Evolutionary conservation across 2,329 filamentous ascomycete genomes (phyloP).

Genomic region (Tolypocladium pustulatum): DNA sequence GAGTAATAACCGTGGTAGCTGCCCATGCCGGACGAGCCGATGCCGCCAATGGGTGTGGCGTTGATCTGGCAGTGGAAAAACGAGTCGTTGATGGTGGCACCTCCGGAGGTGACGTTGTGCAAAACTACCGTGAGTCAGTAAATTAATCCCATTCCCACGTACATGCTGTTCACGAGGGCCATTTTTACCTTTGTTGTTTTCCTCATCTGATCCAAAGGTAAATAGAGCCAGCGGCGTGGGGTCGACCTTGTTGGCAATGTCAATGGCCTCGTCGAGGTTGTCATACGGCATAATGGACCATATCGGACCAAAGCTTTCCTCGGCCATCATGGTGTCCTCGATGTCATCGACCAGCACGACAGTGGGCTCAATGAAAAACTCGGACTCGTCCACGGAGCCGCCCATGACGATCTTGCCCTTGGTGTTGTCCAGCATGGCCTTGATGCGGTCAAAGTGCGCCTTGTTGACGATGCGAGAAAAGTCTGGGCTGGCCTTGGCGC

Average conservation of each 20-base stretch:
- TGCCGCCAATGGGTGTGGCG: constrained; percentile 36
- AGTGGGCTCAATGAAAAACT: constrained; percentile 83
- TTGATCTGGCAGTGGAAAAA: constrained; percentile 31
- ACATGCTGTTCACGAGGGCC: neutral
- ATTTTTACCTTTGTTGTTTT: constrained; percentile 62
- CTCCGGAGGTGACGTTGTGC: constrained; percentile 31
- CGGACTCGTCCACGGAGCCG: constrained; percentile 67
- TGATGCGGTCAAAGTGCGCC: constrained; percentile 69
- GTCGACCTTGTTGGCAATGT: constrained; percentile 69
- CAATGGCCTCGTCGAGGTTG: constrained; percentile 75
- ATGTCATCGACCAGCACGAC: constrained; percentile 71
- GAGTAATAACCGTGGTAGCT: constrained; percentile 38
- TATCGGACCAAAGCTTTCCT: constrained; percentile 91
- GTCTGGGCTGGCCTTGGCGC: constrained; percentile 67
- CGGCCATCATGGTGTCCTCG: constrained; percentile 62
- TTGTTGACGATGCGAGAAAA: constrained; percentile 73
- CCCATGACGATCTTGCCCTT: constrained; percentile 80
- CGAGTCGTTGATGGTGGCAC: constrained; percentile 39
- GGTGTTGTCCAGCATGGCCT: constrained; percentile 79
- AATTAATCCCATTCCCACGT: constrained; percentile 9
- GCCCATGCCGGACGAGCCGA: constrained; percentile 37
- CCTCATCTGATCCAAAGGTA: constrained; percentile 71
- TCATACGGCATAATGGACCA: constrained; percentile 73
- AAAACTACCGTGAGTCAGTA: constrained; percentile 20
- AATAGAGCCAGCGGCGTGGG: constrained; percentile 77